Conservation (phyloP, 2,329 filamentous ascomycete species). For the Colletotrichum coccodes region DNA sequence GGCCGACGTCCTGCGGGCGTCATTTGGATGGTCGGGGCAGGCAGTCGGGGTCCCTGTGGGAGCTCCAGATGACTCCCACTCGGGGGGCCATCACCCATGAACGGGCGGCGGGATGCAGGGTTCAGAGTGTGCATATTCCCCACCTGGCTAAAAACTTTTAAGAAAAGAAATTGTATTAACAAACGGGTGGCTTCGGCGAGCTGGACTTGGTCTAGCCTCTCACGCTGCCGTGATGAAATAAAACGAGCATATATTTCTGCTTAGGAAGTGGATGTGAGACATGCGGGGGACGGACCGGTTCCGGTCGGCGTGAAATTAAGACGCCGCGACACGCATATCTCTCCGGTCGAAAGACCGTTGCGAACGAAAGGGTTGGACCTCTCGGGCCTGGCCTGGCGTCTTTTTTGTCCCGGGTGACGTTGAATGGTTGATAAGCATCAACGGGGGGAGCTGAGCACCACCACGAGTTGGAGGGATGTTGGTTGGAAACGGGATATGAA, state of each 20-base stretch:
- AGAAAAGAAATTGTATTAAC: too few species aligned
- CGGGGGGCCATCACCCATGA: background rate
- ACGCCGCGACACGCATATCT: background rate
- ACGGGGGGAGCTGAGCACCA: background rate
- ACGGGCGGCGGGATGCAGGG: constrained; percentile 3
- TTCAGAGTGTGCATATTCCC: background rate
- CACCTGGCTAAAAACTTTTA: background rate
- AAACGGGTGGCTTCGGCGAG: too few species aligned
- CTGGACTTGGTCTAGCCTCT: constrained; percentile 1
- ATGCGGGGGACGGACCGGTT: background rate
- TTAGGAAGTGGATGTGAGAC: background rate
- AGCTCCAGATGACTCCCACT: background rate
- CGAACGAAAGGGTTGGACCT: too few species aligned
- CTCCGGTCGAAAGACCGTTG: background rate
- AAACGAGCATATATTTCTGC: too few species aligned
- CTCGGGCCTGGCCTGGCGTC: too few species aligned
- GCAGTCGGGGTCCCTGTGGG: background rate
- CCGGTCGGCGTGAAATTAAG: background rate
- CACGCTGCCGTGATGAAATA: too few species aligned
- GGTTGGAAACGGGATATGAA: background rate
- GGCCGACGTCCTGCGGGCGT: background rate
- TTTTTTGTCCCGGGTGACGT: background rate
- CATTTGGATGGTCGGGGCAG: background rate
- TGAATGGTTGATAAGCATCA: background rate
- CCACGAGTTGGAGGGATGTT: background rate